A percentile compares a stretch with the other conserved stretches of the same genome.
Conservation (phyloP, 495 filamentous ascomycete species). For the Amorphotheca resinae region DNA sequence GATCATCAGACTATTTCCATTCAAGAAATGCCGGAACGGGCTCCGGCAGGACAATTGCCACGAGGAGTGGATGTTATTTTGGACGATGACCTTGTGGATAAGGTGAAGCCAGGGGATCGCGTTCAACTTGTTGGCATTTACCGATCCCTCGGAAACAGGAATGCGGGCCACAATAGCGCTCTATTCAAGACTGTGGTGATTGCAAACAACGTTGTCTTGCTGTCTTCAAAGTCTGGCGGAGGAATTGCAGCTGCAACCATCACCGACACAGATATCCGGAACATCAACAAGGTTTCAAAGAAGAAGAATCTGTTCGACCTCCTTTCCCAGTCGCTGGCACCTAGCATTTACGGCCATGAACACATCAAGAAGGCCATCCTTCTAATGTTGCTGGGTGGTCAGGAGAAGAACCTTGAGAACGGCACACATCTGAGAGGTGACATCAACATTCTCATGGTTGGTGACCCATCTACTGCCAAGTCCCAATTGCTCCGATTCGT, state of each 20-base stretch:
- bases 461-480: constrained; percentile 96
- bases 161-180: constrained; percentile 72
- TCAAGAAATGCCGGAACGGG: constrained; percentile 98
- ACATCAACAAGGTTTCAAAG: constrained; percentile 97
- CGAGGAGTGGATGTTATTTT: constrained; percentile 95
- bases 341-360: constrained; percentile 93
- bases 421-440: constrained; percentile 96
- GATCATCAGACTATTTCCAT: constrained; percentile 98
- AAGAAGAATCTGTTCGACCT: constrained; percentile 89
- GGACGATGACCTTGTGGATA: constrained; percentile 93
- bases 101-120: constrained; percentile 87
- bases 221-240: constrained; percentile 92
- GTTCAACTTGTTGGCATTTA: constrained; percentile 94
- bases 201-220: constrained; percentile 88
- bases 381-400: constrained; percentile 92
- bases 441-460: constrained; percentile 99
- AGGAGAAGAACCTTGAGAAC: constrained; percentile 98
- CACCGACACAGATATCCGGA: constrained; percentile 95
- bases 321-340: constrained; percentile 91
- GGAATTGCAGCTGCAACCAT: constrained; percentile 86
- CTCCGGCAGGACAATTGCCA: constrained; percentile 89
- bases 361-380: constrained; percentile 98
- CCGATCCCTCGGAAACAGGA: constrained; percentile 85
- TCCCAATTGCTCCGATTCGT: constrained; percentile 96
- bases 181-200: constrained; percentile 88